These are phyloP conservation scores for Picea glauca DNA, from an alignment of 75 land plant species.

Conservation along the genomic window DNA sequence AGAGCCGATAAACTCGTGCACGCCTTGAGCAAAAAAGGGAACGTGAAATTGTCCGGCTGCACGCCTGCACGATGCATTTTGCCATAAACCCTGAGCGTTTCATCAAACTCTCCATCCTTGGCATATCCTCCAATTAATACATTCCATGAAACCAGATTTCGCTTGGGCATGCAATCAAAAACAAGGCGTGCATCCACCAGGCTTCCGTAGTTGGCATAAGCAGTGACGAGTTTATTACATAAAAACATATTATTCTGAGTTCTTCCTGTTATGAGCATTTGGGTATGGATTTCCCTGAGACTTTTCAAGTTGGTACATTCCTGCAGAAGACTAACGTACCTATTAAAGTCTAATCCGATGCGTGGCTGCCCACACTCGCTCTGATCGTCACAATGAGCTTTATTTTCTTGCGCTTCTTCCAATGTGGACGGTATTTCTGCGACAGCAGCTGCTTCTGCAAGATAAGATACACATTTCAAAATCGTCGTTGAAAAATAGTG, in stretches of 20 bases:
- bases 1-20: slow-evolving; percentile 46
- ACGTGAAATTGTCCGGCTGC: slow-evolving; percentile 54
- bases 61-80: slow-evolving; percentile 62
- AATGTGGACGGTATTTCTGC: too few relatives aligned
- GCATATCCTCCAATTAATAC: slow-evolving; percentile 64
- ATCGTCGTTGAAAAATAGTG: too few relatives aligned
- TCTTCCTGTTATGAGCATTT: slow-evolving; percentile 38
- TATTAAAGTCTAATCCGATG: too few relatives aligned
- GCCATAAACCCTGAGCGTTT: slow-evolving; percentile 53
- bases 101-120: slow-evolving; percentile 36
- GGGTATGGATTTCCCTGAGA: slow-evolving; percentile 40
- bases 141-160: slow-evolving; percentile 50
- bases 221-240: slow-evolving; percentile 39
- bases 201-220: slow-evolving; percentile 33
- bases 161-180: slow-evolving; percentile 51
- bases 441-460: too few relatives aligned
- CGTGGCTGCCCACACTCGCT: too few relatives aligned
- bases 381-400: too few relatives aligned
- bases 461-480: too few relatives aligned
- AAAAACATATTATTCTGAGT: slow-evolving; percentile 21
- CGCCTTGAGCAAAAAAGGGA: slow-evolving; percentile 57
- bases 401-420: too few relatives aligned
- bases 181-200: slow-evolving; percentile 44
- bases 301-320: slow-evolving; percentile 24
- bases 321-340: slow-evolving; percentile 20